phyloP scores from a whole-genome alignment of 768 basidiomycete genomes.

The Dacryopinax primogenitus region DNA sequence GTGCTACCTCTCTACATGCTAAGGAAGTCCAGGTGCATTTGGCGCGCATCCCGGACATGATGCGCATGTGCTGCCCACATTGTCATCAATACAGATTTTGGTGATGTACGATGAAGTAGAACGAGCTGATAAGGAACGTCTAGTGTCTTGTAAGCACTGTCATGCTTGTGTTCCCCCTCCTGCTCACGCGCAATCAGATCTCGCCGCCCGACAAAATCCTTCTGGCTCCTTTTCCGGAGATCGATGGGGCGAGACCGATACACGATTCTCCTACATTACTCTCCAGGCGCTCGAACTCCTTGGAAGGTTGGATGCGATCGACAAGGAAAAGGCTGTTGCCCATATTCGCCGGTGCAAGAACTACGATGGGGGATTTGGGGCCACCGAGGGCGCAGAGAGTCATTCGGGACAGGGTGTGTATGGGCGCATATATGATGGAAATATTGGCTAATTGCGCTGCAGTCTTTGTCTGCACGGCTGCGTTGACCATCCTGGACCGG shows the following conservation, averaged over 20 bases:
- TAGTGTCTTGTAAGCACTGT: conserved; percentile 10
- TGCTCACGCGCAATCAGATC: conserved; percentile 39
- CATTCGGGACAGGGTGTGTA: conserved; percentile 76
- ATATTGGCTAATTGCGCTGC: neutral
- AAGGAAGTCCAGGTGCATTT: conserved; percentile 54
- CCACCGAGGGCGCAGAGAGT: conserved; percentile 70
- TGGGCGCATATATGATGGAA: neutral
- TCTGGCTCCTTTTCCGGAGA: conserved; percentile 89
- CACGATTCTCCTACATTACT: conserved; percentile 83
- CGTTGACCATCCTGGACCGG: conserved; percentile 74
- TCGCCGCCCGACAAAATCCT: conserved; percentile 69
- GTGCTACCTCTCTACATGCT: neutral
- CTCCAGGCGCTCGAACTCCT: conserved; percentile 71
- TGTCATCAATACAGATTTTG: conserved; percentile 87
- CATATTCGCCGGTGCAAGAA: conserved; percentile 74
- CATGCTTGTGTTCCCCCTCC: neutral
- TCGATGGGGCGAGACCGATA: conserved; percentile 80
- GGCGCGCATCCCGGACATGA: conserved; percentile 90
- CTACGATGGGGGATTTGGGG: conserved; percentile 93
- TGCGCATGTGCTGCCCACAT: conserved; percentile 71
- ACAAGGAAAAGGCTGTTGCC: conserved; percentile 48
- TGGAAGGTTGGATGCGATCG: conserved; percentile 54
- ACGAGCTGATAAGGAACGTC: conserved; percentile 39
- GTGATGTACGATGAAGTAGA: conserved; percentile 71
- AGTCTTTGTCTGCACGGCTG: conserved; percentile 85